Base-by-base conservation (phyloP, 108 stramenopile species). In the Aurantiochytrium sp. region DNA sequence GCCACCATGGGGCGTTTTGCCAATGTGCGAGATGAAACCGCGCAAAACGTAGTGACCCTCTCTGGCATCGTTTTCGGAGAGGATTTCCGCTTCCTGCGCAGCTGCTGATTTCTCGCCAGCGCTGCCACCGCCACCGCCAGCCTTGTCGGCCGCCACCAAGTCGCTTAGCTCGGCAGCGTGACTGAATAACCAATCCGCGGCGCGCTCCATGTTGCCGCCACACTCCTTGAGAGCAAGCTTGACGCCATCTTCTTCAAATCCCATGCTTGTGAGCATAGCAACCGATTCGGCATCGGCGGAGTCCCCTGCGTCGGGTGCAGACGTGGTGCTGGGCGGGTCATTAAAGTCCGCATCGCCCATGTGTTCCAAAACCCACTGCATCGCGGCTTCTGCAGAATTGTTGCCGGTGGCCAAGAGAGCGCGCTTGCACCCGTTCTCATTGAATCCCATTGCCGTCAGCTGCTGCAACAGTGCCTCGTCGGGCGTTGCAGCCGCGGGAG, bases 341-440 rank as follows among this genome's bases (percentile, higher is more conserved):
- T 98, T 97, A 89, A 99, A 98, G 90, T 99, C 97, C 10, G 97
- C 92, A 90, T 99, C 99, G 45, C 71, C 95, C 90, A 95, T 96
- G 95, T 99, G 99, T 88, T 95, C 95, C 92, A 98, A 83, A 49
- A 99, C 93, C 99, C 99, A 99, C 69, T 95, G 95, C 97, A 98
- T 98, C 23, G 99, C 98, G 43, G 94, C 94, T 88, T 99, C 98
- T 6, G 95, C 93, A 90, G 96, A 92, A 23, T 93, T 93, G 76
- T 98, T 98, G 35, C 96, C 95, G 72, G 95, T 95, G 29, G 98
- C 97, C 16, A 93, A 89, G 83, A 97, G 91, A 6, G 99, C 99
- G 55, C 98, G 94, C 90, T 94, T 96, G 92, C 96, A 96, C 18
- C 97, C 98, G 89, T 99, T 98, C 95, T 97, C 94, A 21, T 88